Percentiles rank a stretch among this genome's conserved stretches.
phyloP scores from a whole-genome alignment of 2,329 filamentous ascomycete species.

The Sarocladium kiliense region DNA sequence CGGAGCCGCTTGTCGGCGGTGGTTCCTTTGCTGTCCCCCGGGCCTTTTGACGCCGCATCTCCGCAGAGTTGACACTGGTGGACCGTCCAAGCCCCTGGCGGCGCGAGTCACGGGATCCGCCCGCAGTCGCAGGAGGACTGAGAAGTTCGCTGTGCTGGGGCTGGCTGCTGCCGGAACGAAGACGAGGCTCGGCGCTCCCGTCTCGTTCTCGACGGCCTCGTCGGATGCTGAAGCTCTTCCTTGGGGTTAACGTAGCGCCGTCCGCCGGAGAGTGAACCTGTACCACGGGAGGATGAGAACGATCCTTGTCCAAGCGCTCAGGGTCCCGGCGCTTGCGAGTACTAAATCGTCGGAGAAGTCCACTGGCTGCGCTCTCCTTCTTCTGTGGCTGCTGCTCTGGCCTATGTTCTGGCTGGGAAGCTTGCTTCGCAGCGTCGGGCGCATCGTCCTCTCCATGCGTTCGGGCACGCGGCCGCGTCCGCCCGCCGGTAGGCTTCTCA shows the following conservation, averaged over 20 bases:
- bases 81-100: slow-evolving; percentile 70
- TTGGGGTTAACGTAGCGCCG: slow-evolving; percentile 51
- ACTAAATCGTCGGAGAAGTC: slow-evolving; percentile 83
- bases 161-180: slow-evolving; percentile 56
- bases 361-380: slow-evolving; percentile 83
- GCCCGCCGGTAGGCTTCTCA: slow-evolving; percentile 78
- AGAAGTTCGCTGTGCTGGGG: slow-evolving; percentile 75
- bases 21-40: slow-evolving; percentile 54
- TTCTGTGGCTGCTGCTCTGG: slow-evolving; percentile 46
- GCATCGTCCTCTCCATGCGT: slow-evolving; percentile 95
- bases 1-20: slow-evolving; percentile 72
- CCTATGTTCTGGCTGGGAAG: slow-evolving; percentile 48
- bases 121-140: slow-evolving; percentile 63
- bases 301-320: slow-evolving; percentile 56
- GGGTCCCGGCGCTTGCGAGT: slow-evolving; percentile 66
- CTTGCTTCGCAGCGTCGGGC: slow-evolving; percentile 47
- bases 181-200: slow-evolving; percentile 43
- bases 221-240: slow-evolving; percentile 86
- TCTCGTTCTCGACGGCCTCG: slow-evolving; percentile 53
- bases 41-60: slow-evolving; percentile 62
- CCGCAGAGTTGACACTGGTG: slow-evolving; percentile 86
- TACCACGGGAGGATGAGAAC: slow-evolving; percentile 66
- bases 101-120: slow-evolving; percentile 48
- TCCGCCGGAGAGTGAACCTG: slow-evolving; percentile 77
- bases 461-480: slow-evolving; percentile 77